Evolutionary conservation across 768 basidiomycete species (phyloP).

Genomic region (Suillus discolor): DNA sequence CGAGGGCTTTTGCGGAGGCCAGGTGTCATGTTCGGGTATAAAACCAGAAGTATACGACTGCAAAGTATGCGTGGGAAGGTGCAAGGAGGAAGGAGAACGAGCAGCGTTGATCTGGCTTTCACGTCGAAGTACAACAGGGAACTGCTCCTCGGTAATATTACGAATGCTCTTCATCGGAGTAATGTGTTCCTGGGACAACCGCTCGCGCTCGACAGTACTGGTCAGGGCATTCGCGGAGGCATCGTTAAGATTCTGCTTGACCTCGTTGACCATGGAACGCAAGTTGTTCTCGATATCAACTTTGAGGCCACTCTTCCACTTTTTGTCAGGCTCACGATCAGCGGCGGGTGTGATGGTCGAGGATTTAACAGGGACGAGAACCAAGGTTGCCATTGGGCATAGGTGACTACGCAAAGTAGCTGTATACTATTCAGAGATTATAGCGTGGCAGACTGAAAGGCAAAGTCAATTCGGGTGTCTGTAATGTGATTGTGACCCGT

Average conservation of each 20-base stretch:
- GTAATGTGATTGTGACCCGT: too few species aligned
- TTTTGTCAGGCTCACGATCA: constrained; percentile 51
- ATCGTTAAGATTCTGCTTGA: constrained; percentile 57
- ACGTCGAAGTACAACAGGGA: constrained; percentile 41
- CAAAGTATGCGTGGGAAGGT: background rate
- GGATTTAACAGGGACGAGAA: constrained; percentile 14
- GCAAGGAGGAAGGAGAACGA: constrained; percentile 6
- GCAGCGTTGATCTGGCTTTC: constrained; percentile 40
- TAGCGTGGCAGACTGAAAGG: too few species aligned
- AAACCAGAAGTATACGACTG: background rate
- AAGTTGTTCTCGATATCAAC: constrained; percentile 53
- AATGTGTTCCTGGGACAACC: constrained; percentile 40
- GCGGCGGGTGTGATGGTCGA: background rate
- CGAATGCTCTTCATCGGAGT: constrained; percentile 46
- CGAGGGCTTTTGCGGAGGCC: constrained; percentile 18
- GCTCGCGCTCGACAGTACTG: constrained; percentile 34
- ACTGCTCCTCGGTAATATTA: constrained; percentile 48
- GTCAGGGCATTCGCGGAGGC: constrained; percentile 50
- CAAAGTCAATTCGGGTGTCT: too few species aligned
- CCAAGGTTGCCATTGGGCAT: constrained; percentile 14
- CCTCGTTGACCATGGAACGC: constrained; percentile 52
- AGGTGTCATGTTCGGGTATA: constrained; percentile 17
- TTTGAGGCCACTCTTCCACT: constrained; percentile 51
- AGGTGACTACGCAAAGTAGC: too few species aligned
- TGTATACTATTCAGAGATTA: too few species aligned